Evolutionary conservation across 768 basidiomycete species (phyloP), one percentile per base, ranked within the genome.

Genomic region (Lactarius vividus): DNA sequence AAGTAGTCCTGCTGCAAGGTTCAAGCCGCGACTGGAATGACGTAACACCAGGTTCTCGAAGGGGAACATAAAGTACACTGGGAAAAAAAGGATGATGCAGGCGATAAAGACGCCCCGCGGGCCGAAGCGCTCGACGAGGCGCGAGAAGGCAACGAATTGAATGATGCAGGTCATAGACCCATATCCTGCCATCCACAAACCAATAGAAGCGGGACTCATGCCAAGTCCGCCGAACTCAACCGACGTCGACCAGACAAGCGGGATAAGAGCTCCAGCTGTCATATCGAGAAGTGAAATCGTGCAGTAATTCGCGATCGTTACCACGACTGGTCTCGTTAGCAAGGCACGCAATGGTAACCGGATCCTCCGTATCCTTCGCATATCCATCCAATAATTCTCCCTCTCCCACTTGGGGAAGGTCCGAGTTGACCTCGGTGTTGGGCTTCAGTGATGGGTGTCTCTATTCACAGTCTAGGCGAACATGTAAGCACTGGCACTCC

Each of bases 201-300:
- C 80, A 53, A 82, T 82, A 20, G 69, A 70, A 4, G 77, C 74
- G 0, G 79, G 77, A 0, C 74, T 71, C 35, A 78, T 66, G 15
- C 74, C 73, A 6, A 81, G 75, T 5, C 80, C 80, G 1, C 81
- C 81, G 3, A 79, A 72, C 26, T 72, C 73, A 28, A 79, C 71
- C 1, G 84, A 80, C 7, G 80, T 78, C 29, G 81, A 73, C 59
- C 78, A 78, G 71, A 84, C 80, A 37, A 84, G 72, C 1, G 85
- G 83, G 1, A 77, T 35, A n/a, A 85, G 74, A 15, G 77, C 78
- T 26, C 72, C 57, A 59, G 78, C 65, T 5, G 77, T 71, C 40
- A 81, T 79, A 42, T 83, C 80, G 9, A 81, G 71, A n/a, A 86
- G 77, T 8, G 76, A 77, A 15, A 83, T 73, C 15, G 72, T 69